phyloP scores from a whole-genome alignment of 176 grass and related monocot species.

The Carex kokanica region DNA sequence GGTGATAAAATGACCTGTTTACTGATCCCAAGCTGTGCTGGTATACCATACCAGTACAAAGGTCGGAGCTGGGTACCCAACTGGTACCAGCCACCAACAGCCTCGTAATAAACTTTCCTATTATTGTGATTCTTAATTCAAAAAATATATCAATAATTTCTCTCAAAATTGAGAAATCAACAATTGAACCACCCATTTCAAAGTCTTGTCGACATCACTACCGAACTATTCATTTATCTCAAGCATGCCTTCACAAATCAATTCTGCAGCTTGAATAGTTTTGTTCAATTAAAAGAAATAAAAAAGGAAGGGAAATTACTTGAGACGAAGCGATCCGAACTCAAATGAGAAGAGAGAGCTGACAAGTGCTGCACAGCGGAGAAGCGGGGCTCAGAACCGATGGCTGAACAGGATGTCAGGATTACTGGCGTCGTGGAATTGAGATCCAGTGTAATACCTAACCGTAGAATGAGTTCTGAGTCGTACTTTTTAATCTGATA shows the following conservation, averaged over 20 bases:
- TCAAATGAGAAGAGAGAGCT: neutral
- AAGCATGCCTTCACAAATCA: neutral
- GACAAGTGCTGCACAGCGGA: too few species aligned
- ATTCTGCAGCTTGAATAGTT: neutral
- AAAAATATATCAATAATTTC: neutral
- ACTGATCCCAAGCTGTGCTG: neutral
- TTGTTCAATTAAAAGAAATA: neutral
- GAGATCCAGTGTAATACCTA: too few species aligned
- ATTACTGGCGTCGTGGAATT: neutral
- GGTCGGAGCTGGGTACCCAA: neutral
- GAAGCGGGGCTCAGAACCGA: neutral
- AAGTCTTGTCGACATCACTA: neutral
- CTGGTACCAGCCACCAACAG: too few species aligned
- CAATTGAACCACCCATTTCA: neutral
- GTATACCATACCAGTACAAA: neutral
- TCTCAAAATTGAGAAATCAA: neutral
- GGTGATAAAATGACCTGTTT: neutral
- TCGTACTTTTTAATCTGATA: too few species aligned
- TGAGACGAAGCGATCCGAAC: neutral
- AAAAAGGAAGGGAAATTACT: neutral
- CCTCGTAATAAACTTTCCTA: neutral
- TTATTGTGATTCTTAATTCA: neutral
- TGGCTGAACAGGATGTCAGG: neutral
- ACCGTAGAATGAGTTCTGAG: too few species aligned
- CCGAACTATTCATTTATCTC: neutral